phyloP scores from a whole-genome alignment of 371 early-diverging fungal genomes.

The Rhizopus microsporus region DNA sequence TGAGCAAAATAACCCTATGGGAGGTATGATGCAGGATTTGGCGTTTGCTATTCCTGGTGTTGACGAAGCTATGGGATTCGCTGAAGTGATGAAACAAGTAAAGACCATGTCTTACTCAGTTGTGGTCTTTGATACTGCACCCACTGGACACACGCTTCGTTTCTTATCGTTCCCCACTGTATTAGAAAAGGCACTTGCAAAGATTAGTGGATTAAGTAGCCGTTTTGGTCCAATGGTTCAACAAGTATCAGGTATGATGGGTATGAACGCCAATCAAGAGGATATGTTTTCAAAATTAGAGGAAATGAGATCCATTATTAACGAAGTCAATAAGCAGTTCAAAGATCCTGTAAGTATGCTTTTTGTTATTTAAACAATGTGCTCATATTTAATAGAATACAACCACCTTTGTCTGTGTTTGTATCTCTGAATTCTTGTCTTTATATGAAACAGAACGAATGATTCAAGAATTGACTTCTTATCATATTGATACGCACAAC shows the following conservation, averaged over 20 bases:
- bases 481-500: constrained; percentile 98
- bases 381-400: constrained; percentile 64
- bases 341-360: constrained; percentile 79
- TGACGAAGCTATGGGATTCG: constrained; percentile 99
- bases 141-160: constrained; percentile 98
- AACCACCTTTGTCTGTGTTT: constrained; percentile 98
- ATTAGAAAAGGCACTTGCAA: constrained; percentile 94
- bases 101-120: constrained; percentile 98
- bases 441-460: constrained; percentile 98
- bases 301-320: constrained; percentile 91
- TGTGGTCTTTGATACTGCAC: constrained; percentile 98
- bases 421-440: constrained; percentile 98
- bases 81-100: constrained; percentile 98
- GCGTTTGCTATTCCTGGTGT: constrained; percentile 98
- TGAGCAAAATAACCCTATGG: constrained; percentile 79
- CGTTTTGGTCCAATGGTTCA: constrained; percentile 95
- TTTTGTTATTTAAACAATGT: not conserved
- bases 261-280: constrained; percentile 84
- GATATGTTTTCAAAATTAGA: constrained; percentile 95
- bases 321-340: constrained; percentile 97
- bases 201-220: constrained; percentile 89
- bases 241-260: constrained; percentile 96
- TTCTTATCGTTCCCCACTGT: constrained; percentile 97
- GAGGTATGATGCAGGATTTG: constrained; percentile 91
- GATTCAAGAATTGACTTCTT: constrained; percentile 97